Evolutionary conservation across 345 rosid species (phyloP).

Genomic region (Lumnitzera racemosa): DNA sequence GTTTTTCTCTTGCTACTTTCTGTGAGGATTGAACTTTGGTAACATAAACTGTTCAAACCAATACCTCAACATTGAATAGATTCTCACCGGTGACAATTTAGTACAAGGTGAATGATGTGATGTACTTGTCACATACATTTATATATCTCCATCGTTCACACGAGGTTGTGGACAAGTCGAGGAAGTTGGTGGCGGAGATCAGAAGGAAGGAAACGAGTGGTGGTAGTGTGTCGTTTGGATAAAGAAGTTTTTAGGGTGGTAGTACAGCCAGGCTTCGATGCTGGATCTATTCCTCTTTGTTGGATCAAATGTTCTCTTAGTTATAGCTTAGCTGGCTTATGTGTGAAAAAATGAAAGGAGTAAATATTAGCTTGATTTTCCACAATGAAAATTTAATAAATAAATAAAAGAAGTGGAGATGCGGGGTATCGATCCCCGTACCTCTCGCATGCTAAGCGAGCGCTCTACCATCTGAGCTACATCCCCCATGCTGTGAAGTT

Average conservation of each 20-base stretch:
- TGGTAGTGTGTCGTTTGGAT: constrained; percentile 47
- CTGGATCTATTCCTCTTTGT: constrained; percentile 46
- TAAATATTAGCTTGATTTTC: too few relatives aligned
- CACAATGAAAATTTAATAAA: too few relatives aligned
- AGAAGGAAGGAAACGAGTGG: constrained; percentile 46
- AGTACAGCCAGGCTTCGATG: constrained; percentile 46
- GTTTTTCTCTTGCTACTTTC: too few relatives aligned
- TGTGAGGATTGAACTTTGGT: too few relatives aligned
- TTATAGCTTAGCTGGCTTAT: background rate
- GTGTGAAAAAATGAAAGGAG: background rate
- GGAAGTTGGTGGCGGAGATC: constrained; percentile 58
- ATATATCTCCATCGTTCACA: constrained; percentile 36
- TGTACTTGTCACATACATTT: too few relatives aligned
- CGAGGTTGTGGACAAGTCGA: constrained; percentile 45
- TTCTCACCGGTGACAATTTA: too few relatives aligned
- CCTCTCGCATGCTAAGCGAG: constrained; percentile 51
- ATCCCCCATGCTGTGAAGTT: constrained; percentile 16
- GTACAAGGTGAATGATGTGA: too few relatives aligned
- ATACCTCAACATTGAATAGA: too few relatives aligned
- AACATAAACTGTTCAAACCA: too few relatives aligned
- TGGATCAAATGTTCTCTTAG: constrained; percentile 77
- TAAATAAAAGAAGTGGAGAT: constrained; percentile 10
- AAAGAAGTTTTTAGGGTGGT: constrained; percentile 58
- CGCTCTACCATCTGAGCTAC: constrained; percentile 62
- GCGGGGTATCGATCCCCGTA: constrained; percentile 37